These are phyloP conservation scores for Aspergillus felis DNA, from an alignment of 2,329 filamentous ascomycete species.

Conservation along the genomic window DNA sequence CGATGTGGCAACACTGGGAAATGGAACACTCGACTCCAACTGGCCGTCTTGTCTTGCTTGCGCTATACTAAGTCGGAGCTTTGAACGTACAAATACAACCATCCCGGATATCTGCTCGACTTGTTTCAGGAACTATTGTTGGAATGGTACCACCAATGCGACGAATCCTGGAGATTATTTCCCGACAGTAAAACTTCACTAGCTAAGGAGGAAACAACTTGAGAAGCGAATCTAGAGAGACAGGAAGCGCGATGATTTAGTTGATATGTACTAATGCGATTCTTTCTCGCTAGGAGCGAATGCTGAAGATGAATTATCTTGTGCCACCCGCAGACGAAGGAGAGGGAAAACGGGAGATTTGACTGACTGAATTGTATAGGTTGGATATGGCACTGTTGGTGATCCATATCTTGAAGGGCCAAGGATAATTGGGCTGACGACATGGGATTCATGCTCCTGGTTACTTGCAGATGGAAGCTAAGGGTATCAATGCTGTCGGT, in stretches of 20 bases:
- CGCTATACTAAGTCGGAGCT: conserved; percentile 70
- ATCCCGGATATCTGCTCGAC: conserved; percentile 65
- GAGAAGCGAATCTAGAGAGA: background rate
- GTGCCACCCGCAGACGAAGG: no score
- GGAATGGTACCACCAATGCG: conserved; percentile 65
- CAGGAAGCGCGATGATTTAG: background rate
- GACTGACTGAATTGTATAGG: no score
- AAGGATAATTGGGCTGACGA: no score
- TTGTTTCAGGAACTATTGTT: conserved; percentile 82
- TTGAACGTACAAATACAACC: conserved; percentile 62
- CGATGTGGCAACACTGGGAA: conserved; percentile 74
- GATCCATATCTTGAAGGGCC: no score
- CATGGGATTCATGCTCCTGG: no score
- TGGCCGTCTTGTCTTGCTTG: conserved; percentile 83
- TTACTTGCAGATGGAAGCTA: no score
- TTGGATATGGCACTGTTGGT: no score
- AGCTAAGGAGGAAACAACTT: background rate
- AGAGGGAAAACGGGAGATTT: no score
- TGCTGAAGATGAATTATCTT: no score
- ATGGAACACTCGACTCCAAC: conserved; percentile 64
- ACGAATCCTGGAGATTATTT: conserved; percentile 39
- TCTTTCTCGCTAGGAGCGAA: no score
- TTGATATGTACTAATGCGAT: background rate
- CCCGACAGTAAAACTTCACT: conserved; percentile 23
- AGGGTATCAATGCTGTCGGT: no score